These are phyloP conservation scores for Serendipita sp. DNA, from an alignment of 768 basidiomycete genomes.

Conservation along the genomic window DNA sequence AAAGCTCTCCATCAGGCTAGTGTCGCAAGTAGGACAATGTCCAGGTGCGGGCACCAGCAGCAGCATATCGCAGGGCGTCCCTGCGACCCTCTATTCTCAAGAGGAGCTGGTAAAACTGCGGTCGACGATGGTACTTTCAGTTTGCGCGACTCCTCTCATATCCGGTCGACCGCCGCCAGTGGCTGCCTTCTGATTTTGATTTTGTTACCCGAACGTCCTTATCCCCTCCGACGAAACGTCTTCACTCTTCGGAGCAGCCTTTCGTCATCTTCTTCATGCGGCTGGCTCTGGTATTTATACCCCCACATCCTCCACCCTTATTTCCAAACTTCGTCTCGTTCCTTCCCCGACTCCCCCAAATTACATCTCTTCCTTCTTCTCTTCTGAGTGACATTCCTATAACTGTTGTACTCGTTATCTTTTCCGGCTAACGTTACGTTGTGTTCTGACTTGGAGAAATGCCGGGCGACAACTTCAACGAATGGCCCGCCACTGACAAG, in stretches of 20 bases:
- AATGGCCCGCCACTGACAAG: background rate
- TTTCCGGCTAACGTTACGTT: background rate
- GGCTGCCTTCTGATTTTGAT: background rate
- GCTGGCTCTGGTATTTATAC: background rate
- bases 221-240: background rate
- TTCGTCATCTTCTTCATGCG: background rate
- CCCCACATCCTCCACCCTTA: background rate
- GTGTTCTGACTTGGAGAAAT: background rate
- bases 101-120: background rate
- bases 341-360: no score
- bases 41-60: background rate
- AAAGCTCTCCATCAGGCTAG: constrained; percentile 72
- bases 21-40: constrained; percentile 23
- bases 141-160: background rate
- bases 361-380: background rate
- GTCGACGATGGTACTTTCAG: background rate
- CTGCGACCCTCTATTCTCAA: background rate
- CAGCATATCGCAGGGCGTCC: background rate
- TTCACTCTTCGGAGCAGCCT: background rate
- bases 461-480: background rate
- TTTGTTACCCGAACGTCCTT: background rate
- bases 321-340: no score
- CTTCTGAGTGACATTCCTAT: background rate
- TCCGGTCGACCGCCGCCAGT: no score
- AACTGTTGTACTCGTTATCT: background rate